Evolutionary conservation across 2,329 filamentous ascomycete species (phyloP).

Genomic region (Celoporthe dispersa): DNA sequence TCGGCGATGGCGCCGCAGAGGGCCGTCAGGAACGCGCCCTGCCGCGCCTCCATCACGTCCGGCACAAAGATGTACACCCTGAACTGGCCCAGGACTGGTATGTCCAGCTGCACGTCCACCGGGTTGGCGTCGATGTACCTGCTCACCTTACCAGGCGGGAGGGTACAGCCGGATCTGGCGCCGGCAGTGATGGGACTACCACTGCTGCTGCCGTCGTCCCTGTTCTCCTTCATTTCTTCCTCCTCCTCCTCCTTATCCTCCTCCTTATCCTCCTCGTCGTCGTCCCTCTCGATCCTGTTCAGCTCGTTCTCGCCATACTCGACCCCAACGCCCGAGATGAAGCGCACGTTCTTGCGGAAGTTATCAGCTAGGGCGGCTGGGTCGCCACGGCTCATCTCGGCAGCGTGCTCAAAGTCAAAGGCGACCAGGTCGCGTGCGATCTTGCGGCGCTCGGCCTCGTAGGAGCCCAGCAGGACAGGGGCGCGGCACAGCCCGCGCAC

Average conservation of each 20-base stretch:
- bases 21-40: constrained; percentile 27
- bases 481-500: constrained; percentile 61
- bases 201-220: background rate
- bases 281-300: constrained; percentile 5
- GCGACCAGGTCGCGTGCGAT: constrained; percentile 63
- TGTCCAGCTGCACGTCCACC: constrained; percentile 57
- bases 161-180: constrained; percentile 36
- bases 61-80: constrained; percentile 52
- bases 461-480: constrained; percentile 58
- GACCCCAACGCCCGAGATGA: constrained; percentile 74
- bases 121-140: constrained; percentile 59
- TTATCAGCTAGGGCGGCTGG: constrained; percentile 67
- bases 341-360: constrained; percentile 71
- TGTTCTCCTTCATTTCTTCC: too few species aligned
- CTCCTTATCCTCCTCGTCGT: background rate
- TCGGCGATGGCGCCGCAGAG: constrained; percentile 56
- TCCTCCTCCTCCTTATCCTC: background rate
- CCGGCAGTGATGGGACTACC: background rate
- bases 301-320: constrained; percentile 40
- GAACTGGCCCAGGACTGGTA: constrained; percentile 58
- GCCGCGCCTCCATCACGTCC: constrained; percentile 25
- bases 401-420: constrained; percentile 63
- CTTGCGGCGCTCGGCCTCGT: constrained; percentile 66
- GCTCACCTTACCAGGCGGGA: constrained; percentile 54
- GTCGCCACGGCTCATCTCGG: constrained; percentile 65